phyloP scores from a whole-genome alignment of 805 yeast species.

The Pichia nanzhaoensis region DNA sequence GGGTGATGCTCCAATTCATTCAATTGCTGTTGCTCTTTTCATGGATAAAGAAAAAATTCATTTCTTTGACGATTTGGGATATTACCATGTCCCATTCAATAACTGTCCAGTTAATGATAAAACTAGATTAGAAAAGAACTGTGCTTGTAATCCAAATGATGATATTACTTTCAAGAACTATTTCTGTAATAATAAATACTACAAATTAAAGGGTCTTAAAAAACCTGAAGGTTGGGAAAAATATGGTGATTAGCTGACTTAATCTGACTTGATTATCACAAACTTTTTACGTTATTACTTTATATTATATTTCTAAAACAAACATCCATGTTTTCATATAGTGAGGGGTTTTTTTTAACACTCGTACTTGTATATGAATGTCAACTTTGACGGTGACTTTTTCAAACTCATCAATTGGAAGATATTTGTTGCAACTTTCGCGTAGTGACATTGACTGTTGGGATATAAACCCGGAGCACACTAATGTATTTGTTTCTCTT shows the following conservation, averaged over 20 bases:
- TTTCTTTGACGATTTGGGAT: conserved; percentile 80
- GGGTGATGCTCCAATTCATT: conserved; percentile 94
- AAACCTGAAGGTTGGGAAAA: conserved; percentile 71
- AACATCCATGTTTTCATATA: too few species aligned
- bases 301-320: background rate
- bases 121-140: conserved; percentile 51
- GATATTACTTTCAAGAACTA: conserved; percentile 75
- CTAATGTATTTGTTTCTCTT: too few species aligned
- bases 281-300: background rate
- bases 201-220: conserved; percentile 43
- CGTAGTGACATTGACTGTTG: too few species aligned
- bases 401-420: too few species aligned
- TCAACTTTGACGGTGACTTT: too few species aligned
- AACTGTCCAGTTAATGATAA: conserved; percentile 69
- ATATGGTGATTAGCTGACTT: conserved; percentile 33
- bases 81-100: conserved; percentile 74
- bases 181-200: conserved; percentile 64
- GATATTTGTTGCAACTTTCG: too few species aligned
- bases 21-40: conserved; percentile 78
- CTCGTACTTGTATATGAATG: too few species aligned
- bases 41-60: conserved; percentile 64
- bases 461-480: too few species aligned
- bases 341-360: too few species aligned
- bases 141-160: conserved; percentile 65
- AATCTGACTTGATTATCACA: background rate